Percentiles rank a stretch among this genome's conserved stretches.
Evolutionary conservation across 75 land plant genomes (phyloP).

Genomic region (Adiantum capillusveneris): DNA sequence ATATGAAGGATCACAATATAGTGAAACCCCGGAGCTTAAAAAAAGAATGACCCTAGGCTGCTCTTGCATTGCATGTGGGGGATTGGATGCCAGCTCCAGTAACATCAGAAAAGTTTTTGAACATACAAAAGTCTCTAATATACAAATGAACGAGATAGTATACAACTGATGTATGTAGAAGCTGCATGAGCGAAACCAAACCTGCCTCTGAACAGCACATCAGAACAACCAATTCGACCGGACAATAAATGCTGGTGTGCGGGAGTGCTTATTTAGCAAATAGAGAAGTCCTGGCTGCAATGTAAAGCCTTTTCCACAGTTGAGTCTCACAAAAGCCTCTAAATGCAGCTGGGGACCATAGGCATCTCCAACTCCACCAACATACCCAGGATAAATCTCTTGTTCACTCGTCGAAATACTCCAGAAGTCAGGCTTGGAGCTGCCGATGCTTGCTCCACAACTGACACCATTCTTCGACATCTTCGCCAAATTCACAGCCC

Average conservation of each 20-base stretch:
- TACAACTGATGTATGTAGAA: too few species aligned
- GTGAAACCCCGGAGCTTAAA: too few species aligned
- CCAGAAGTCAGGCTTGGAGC: constrained; percentile 21
- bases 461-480: constrained; percentile 4
- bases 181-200: too few species aligned
- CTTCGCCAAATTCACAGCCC: constrained; percentile 20
- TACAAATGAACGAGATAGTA: too few species aligned
- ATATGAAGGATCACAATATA: too few species aligned
- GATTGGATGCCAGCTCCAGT: too few species aligned
- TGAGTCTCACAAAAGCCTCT: constrained; percentile 58
- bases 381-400: constrained; percentile 1
- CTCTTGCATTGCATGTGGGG: too few species aligned
- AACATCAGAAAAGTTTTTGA: too few species aligned
- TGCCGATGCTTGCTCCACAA: constrained; percentile 26
- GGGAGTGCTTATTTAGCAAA: constrained; percentile 31
- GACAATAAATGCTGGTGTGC: constrained; percentile 46
- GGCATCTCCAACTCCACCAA: constrained; percentile 2
- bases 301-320: constrained; percentile 47
- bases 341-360: constrained; percentile 19
- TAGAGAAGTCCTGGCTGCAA: constrained; percentile 68
- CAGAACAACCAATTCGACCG: constrained; percentile 57
- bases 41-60: too few species aligned
- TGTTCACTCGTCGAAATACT: constrained; percentile 10
- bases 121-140: too few species aligned
- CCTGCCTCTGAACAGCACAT: too few species aligned